Evolutionary conservation across 108 stramenopile species (phyloP), one percentile per base, ranked within the genome.

Genomic region (Pseudonitzschia delicatissima): DNA sequence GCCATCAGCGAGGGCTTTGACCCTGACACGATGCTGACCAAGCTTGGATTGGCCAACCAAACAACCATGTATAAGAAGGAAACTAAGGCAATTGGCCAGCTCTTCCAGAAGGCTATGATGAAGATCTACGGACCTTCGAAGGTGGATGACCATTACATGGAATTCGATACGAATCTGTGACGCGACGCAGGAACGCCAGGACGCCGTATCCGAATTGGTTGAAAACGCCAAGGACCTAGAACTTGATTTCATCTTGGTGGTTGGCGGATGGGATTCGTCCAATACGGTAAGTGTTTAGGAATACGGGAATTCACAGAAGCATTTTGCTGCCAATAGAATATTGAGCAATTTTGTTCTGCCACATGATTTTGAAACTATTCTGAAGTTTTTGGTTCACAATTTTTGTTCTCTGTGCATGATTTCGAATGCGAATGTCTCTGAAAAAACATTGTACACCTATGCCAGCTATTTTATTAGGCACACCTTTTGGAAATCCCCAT

Each of bases 61-160:
- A 98, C 97, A 21, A 98, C 97, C 51, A 98, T 98, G 97, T 98
- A 98, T 81, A 98, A 98, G 88, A 91, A 96, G 69, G 97, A 98
- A 77, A 98, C 97, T 12, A 81, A 93, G 48, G 95, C 89, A 13
- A 96, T 98, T 64, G 97, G 97, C 7, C 87, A 94, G 69, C 64
- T 96, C 37, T 80, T 97, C 55, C 94, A 96, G 78, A 96, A 94
- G 80, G 68, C 91, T 1, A 81, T 93, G 77, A 92, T 96, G 75
- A 81, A 85, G 57, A 94, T 94, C 74, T 92, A 76, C 76, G 94
- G 94, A 20, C 93, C 95, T 23, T 85, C 73, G 18, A 65, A 94
- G 59, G 69, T 80, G 17, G 72, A 87, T 42, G 72, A 87, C 32
- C 94, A 93, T 76, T 96, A 94, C 82, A 81, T 80, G 74, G 96